phyloP scores from a whole-genome alignment of 1,139 yeast genomes.

The Tardiomyces digboiensis region DNA sequence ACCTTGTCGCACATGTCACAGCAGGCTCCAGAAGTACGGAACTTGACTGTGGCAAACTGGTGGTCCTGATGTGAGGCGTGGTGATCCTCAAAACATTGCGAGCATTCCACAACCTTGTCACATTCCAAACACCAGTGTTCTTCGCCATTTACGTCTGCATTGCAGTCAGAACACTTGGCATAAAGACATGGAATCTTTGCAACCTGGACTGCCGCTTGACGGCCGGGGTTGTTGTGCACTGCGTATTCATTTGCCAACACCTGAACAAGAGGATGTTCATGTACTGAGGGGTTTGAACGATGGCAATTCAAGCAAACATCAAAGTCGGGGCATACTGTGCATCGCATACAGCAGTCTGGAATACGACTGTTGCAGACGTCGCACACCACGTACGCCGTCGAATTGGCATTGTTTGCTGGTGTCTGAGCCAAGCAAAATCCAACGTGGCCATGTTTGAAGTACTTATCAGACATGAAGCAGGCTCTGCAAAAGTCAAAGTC shows the following conservation, averaged over 20 bases:
- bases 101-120: background rate
- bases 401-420: conserved; percentile 5
- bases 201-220: too few species aligned
- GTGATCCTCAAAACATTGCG: background rate
- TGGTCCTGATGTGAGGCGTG: background rate
- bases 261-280: conserved; percentile 18
- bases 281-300: conserved; percentile 14
- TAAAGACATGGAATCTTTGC: too few species aligned
- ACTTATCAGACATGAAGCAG: conserved; percentile 22
- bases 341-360: conserved; percentile 23
- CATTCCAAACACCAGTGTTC: background rate
- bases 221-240: background rate
- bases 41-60: background rate
- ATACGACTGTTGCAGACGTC: conserved; percentile 26
- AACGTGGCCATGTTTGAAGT: conserved; percentile 2
- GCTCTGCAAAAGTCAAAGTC: conserved; percentile 43
- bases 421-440: conserved; percentile 2
- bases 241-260: background rate
- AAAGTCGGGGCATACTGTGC: conserved; percentile 40
- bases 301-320: conserved; percentile 45
- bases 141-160: conserved; percentile 42
- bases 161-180: conserved; percentile 44
- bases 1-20: background rate
- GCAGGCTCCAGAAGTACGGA: background rate
- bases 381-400: conserved; percentile 29